These are phyloP conservation scores for Flueggea neowawraea DNA, from an alignment of 441 rosid species.

Conservation along the genomic window DNA sequence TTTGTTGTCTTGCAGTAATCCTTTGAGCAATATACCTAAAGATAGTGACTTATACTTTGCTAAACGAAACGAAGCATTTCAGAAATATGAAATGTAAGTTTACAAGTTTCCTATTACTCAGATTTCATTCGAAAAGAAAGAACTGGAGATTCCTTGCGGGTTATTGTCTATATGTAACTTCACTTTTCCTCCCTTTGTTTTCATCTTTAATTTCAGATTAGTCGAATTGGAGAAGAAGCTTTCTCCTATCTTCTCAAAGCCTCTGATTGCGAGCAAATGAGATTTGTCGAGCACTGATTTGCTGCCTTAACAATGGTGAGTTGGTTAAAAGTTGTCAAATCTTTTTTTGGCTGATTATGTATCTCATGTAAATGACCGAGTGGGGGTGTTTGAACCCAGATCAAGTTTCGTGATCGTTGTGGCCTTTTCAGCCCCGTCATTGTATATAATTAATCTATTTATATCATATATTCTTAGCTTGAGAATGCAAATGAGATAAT, in stretches of 20 bases:
- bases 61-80: constrained; percentile 75
- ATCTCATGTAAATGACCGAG: constrained; percentile 18
- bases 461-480: too few relatives aligned
- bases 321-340: constrained; percentile 1
- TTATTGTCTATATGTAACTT: background rate
- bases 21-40: constrained; percentile 66
- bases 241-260: constrained; percentile 53
- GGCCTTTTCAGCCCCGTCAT: background rate
- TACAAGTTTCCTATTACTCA: too few relatives aligned
- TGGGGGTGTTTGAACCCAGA: background rate
- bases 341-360: background rate
- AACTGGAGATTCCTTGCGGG: too few relatives aligned
- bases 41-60: constrained; percentile 72
- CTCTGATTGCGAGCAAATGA: constrained; percentile 26
- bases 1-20: constrained; percentile 33
- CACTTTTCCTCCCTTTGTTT: constrained; percentile 3
- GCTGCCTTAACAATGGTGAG: constrained; percentile 3
- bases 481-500: too few relatives aligned
- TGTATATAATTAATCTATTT: too few relatives aligned
- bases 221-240: constrained; percentile 84
- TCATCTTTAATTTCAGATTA: constrained; percentile 45
- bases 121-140: too few relatives aligned
- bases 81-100: constrained; percentile 79
- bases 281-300: background rate
- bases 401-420: background rate